phyloP scores from a whole-genome alignment of 305 asterid genomes.

The Euphrasia arctica region DNA sequence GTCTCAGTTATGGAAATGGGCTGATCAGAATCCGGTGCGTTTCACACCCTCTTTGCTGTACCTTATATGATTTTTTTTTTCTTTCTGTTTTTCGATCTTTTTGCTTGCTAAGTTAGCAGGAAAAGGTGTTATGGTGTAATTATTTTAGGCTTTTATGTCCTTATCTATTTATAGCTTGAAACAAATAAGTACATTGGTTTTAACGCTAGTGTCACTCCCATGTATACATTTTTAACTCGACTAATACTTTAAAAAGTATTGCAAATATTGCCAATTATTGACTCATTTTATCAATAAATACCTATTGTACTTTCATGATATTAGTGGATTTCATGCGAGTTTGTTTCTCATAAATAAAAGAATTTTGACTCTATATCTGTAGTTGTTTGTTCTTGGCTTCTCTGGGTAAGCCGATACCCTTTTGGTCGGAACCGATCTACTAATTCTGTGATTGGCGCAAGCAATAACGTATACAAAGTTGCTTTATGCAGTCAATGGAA shows the following conservation, averaged over 20 bases:
- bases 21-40: slow-evolving; percentile 94
- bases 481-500: not conserved
- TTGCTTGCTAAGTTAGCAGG: slow-evolving; percentile 13
- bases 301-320: not conserved
- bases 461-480: not conserved
- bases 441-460: not conserved
- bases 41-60: slow-evolving; percentile 18
- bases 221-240: not conserved
- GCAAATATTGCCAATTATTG: slow-evolving; percentile 6
- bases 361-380: not conserved
- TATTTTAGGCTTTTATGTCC: slow-evolving; percentile 18
- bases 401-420: not conserved
- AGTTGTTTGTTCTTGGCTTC: not conserved
- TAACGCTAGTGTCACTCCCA: not conserved
- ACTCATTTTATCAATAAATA: slow-evolving; percentile 6
- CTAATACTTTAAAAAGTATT: not conserved
- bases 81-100: not conserved
- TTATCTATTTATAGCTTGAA: slow-evolving; percentile 10
- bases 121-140: not conserved
- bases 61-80: slow-evolving; percentile 9
- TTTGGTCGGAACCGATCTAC: too few species aligned
- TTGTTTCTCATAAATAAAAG: not conserved
- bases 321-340: slow-evolving; percentile 9
- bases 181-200: not conserved
- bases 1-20: slow-evolving; percentile 95